Base-by-base conservation (phyloP, 202 grass and related monocot genomes). In the Schoenoplectus triqueter region DNA sequence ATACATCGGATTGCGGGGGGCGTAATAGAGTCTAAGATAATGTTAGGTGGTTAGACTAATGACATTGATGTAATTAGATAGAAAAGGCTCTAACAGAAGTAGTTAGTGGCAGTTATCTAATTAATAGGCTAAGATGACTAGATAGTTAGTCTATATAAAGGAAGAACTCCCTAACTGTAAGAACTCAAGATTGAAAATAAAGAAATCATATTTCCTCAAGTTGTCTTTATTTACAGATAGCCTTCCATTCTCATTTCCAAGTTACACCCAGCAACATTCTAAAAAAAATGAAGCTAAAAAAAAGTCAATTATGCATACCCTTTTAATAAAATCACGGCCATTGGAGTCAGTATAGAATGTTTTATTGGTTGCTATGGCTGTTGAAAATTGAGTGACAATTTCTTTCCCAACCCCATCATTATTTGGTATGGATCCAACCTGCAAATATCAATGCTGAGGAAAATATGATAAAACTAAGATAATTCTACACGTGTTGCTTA, bases 241-340 rank as follows among this genome's bases (percentile, higher is more conserved):
- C 48, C 48, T 74, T 22, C 51, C 21, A 1, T 42, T 78, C 31
- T 77, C 22, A 59, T 22, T 78, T 66, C 39, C 11, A 18, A 82
- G 21, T 54, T 15, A 51, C 10, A 48, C 2, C 4, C 10, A 49
- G 17, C 3, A 2, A 78, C 15, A 8, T 15, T 22, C 56, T 77
- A 54, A 14, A 82, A 80, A 65, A 40, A 75, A 57, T 51, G 57
- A 59, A 19, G 69, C n/a, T 83, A 50, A 63, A 48, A 78, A 48
- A 31, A 47, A 47, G 5, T 61, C 50, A 64, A 64, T 7, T 1
- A 61, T 19, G n/a, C 41, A 74, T 85, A 90, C 89, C 51, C 89
- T 85, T 87, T 95, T 89, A 85, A 98, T 93, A 88, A 98, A 98
- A 92, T 98, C 95, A 5, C 92, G 92, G 69, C 92, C 89, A 66